Evolutionary conservation across 176 grass and related monocot genomes (phyloP).

Genomic region (Elymus sibiricus): DNA sequence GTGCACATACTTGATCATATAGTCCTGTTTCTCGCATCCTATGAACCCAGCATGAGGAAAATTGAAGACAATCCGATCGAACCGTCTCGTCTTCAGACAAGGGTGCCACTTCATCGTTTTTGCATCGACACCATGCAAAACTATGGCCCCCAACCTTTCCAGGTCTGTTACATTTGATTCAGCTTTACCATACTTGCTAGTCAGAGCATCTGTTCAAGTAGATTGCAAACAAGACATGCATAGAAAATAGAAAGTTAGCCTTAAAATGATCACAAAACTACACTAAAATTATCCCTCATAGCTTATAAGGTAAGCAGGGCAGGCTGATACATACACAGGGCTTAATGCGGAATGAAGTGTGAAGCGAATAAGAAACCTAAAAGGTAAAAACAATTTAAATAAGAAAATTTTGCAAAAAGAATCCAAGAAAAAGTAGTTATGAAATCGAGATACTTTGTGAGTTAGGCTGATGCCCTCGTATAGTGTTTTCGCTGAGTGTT

Average conservation of each 20-base stretch:
- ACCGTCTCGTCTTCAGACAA: constrained; percentile 30
- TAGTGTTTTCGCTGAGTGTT: too few relatives aligned
- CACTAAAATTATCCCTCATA: background rate
- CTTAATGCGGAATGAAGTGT: background rate
- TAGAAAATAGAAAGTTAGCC: background rate
- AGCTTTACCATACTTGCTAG: constrained; percentile 39
- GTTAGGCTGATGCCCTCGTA: too few relatives aligned
- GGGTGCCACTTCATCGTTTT: constrained; percentile 39
- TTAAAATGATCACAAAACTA: background rate
- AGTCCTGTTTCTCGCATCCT: too few relatives aligned
- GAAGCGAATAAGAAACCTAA: background rate
- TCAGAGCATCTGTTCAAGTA: constrained; percentile 4
- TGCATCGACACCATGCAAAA: constrained; percentile 42
- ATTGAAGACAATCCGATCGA: constrained; percentile 61
- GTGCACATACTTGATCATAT: too few relatives aligned
- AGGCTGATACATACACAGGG: background rate
- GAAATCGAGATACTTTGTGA: background rate
- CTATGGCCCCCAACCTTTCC: constrained; percentile 11
- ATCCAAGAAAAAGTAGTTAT: too few relatives aligned
- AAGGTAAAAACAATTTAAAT: background rate
- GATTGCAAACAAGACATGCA: background rate
- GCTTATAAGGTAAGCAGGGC: background rate
- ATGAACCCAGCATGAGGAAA: too few relatives aligned
- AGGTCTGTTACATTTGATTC: constrained; percentile 38
- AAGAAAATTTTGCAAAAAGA: background rate